Percentiles rank a stretch among this genome's conserved stretches.
Evolutionary conservation across 1,139 yeast genomes (phyloP).

Genomic region (Sugiyamaella japonica): DNA sequence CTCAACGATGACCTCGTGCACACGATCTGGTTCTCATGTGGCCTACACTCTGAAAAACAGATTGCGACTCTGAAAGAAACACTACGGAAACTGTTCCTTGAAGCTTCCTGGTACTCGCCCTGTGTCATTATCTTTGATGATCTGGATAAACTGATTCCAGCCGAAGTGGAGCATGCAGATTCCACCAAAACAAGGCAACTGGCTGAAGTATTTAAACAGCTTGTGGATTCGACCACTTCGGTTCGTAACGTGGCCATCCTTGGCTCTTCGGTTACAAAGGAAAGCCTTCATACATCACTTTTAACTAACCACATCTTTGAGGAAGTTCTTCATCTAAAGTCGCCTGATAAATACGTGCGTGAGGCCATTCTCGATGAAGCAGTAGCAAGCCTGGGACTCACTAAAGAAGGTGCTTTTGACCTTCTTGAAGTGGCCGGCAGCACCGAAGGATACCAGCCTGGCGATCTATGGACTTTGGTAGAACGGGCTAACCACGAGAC

Average conservation of each 20-base stretch:
- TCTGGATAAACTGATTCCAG: slow-evolving; percentile 71
- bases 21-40: slow-evolving; percentile 53
- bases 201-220: slow-evolving; percentile 48
- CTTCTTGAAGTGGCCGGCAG: slow-evolving; percentile 68
- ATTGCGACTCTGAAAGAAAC: slow-evolving; percentile 52
- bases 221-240: slow-evolving; percentile 43
- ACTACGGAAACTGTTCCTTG: slow-evolving; percentile 54
- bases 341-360: slow-evolving; percentile 72
- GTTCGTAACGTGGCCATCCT: slow-evolving; percentile 54
- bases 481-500: slow-evolving; percentile 70
- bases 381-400: slow-evolving; percentile 39
- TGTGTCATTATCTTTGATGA: slow-evolving; percentile 75
- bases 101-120: slow-evolving; percentile 80
- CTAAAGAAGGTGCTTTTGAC: slow-evolving; percentile 48
- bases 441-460: slow-evolving; percentile 88
- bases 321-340: slow-evolving; percentile 56
- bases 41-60: slow-evolving; percentile 56
- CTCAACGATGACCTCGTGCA: slow-evolving; percentile 48
- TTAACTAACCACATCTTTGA: slow-evolving; percentile 72
- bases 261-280: slow-evolving; percentile 63
- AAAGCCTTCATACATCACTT: slow-evolving; percentile 60
- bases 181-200: slow-evolving; percentile 59
- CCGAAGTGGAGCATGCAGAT: slow-evolving; percentile 70
- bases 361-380: slow-evolving; percentile 52
- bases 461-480: slow-evolving; percentile 69